Percentiles rank a stretch among this genome's conserved stretches.
Conservation (phyloP, 352 stramenopile species). For the Phytophthora podocarpi region DNA sequence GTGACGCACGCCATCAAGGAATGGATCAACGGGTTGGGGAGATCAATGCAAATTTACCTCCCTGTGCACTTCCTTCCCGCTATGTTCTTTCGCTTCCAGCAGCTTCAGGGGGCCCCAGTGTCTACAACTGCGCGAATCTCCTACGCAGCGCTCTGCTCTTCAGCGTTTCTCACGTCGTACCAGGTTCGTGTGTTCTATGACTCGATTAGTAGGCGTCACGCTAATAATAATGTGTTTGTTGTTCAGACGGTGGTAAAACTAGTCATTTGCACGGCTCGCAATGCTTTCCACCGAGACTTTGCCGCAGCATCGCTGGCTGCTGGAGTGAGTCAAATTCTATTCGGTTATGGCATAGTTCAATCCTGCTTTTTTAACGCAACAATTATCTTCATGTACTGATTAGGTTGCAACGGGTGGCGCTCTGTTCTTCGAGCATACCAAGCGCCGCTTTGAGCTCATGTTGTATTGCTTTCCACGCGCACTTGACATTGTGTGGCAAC, state of each 20-base stretch:
- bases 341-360: not conserved
- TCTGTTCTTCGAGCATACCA: constrained; percentile 82
- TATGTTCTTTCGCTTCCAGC: constrained; percentile 75
- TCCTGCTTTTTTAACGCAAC: not conserved
- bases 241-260: constrained; percentile 76
- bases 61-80: constrained; percentile 81
- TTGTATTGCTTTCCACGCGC: constrained; percentile 79
- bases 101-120: constrained; percentile 57
- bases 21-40: constrained; percentile 68
- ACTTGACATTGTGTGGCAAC: constrained; percentile 82
- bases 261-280: constrained; percentile 72
- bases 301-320: constrained; percentile 45
- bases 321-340: constrained; percentile 45
- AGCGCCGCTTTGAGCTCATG: constrained; percentile 87
- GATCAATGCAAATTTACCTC: constrained; percentile 81
- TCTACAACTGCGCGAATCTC: constrained; percentile 53
- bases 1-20: constrained; percentile 78
- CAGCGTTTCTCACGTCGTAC: constrained; percentile 83
- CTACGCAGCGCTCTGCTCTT: constrained; percentile 77
- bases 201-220: not conserved
- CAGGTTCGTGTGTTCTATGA: constrained; percentile 46
- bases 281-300: constrained; percentile 74
- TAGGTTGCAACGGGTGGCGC: constrained; percentile 63
- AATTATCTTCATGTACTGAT: not conserved
- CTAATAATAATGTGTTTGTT: not conserved